Base-by-base conservation (phyloP, 163 green algal genomes). In the Scenedesmus sp. region DNA sequence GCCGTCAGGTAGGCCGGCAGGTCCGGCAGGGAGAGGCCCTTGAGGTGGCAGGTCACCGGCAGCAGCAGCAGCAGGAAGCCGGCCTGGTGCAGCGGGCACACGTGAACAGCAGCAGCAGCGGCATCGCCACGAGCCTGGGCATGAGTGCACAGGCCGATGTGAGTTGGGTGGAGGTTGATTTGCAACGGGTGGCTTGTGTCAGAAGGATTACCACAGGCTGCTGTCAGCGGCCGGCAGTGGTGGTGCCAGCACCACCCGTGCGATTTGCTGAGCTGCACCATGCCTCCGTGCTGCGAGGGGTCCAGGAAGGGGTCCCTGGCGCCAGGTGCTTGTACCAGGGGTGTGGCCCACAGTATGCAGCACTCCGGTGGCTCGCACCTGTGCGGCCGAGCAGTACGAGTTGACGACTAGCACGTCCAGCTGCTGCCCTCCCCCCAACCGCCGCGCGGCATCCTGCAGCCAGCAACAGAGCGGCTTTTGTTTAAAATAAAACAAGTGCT, bases 381-480 rank as follows among this genome's bases (percentile, higher is more conserved):
- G 96, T n/a, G 94, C 91, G 49, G 89, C 76, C 10, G 93, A 96
- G 72, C 95, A 90, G 70, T 79, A 90, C 5, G 85, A 40, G 65
- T 93, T 92, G 20, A 96, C 93, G 4, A 98, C 95, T 91, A 97
- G 97, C 18, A 98, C 86, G 76, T 97, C 96, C 40, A 98, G 91
- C 56, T 88, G 91, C 72, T 70, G 61, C 0, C 72, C 73, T 4
- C 85, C 72, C 18, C 70, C 72, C 65, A 85, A n/a, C 70, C 35
- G 22, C 5, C 16, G 43, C 0, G 85, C 70, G 20, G 85, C 85
- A n/a, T 83, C 85, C 35, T 84, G 72, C 72, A 49, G 72, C 72
- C 35, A 49, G 72, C 37, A 9, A n/a, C 72, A 51, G 35, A 61
- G 72, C 37, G 49, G 72, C 72, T 73, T 10, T 5, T 13, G 5